A percentile compares a stretch with the other conserved stretches of the same genome.
Evolutionary conservation across 2,329 filamentous ascomycete genomes (phyloP).

Genomic region (Cadophora gregata): DNA sequence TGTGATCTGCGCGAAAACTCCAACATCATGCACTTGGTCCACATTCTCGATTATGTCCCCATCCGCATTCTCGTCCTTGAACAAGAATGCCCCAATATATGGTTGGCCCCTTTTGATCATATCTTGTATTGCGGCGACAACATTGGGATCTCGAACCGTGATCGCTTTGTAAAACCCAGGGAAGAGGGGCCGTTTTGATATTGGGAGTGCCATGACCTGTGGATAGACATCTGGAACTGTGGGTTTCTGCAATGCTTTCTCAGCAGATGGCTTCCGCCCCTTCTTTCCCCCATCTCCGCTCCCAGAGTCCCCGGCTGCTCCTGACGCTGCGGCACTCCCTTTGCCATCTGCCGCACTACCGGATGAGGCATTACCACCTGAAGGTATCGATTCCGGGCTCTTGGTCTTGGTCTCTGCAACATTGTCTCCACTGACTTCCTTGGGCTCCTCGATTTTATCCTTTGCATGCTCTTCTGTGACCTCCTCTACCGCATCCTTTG

Average conservation of each 20-base stretch:
- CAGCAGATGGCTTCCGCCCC: conserved; percentile 70
- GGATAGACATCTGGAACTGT: conserved; percentile 94
- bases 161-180: conserved; percentile 99
- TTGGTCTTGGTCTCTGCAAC: conserved; percentile 48
- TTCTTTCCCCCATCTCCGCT: conserved; percentile 69
- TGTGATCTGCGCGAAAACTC: conserved; percentile 97
- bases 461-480: conserved; percentile 50
- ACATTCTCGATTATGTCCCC: conserved; percentile 90
- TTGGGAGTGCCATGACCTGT: conserved; percentile 96
- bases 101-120: conserved; percentile 97
- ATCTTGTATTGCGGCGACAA: conserved; percentile 90
- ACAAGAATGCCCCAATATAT: conserved; percentile 94
- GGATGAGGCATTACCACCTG: conserved; percentile 38
- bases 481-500: conserved; percentile 46
- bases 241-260: conserved; percentile 83
- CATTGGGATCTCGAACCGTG: conserved; percentile 91
- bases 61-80: conserved; percentile 95
- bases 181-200: conserved; percentile 90
- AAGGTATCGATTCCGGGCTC: conserved; percentile 35
- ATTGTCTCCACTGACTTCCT: conserved; percentile 51
- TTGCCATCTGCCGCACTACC: conserved; percentile 38
- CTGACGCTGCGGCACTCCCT: conserved; percentile 38
- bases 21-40: conserved; percentile 93
- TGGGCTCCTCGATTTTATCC: conserved; percentile 42
- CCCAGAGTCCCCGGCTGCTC: conserved; percentile 40